A percentile compares a stretch with the other conserved stretches of the same genome.
Evolutionary conservation across 768 basidiomycete genomes (phyloP).

Genomic region (Suillus weaverae): DNA sequence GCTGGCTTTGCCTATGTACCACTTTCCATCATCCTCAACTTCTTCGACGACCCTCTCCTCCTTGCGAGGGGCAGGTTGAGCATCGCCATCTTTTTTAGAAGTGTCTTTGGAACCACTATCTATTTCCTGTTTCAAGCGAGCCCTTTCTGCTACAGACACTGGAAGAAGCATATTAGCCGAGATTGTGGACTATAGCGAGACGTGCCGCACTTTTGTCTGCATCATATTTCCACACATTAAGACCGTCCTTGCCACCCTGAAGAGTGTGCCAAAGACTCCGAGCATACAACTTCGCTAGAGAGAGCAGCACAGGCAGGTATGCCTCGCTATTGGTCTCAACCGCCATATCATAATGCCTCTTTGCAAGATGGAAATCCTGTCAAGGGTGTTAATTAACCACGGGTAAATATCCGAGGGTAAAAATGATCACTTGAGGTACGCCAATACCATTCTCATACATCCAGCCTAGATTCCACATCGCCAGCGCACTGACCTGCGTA

Average conservation of each 20-base stretch:
- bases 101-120: slow-evolving; percentile 17
- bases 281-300: slow-evolving; percentile 77
- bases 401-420: neutral
- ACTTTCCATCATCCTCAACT: slow-evolving; percentile 56
- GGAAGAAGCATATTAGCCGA: slow-evolving; percentile 11
- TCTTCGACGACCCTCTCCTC: slow-evolving; percentile 30
- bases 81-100: slow-evolving; percentile 11
- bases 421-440: slow-evolving; percentile 68
- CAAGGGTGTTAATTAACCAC: too few species aligned
- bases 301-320: slow-evolving; percentile 82
- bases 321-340: slow-evolving; percentile 87
- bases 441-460: slow-evolving; percentile 99
- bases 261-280: slow-evolving; percentile 84
- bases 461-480: slow-evolving; percentile 98
- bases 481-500: slow-evolving; percentile 88
- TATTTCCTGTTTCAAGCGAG: slow-evolving; percentile 23
- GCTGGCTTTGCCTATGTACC: slow-evolving; percentile 82
- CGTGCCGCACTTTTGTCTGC: slow-evolving; percentile 39
- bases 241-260: slow-evolving; percentile 65
- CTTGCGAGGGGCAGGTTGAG: slow-evolving; percentile 2
- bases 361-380: slow-evolving; percentile 95
- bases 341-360: slow-evolving; percentile 91
- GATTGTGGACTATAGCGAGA: neutral
- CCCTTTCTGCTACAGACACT: slow-evolving; percentile 29
- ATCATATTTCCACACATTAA: slow-evolving; percentile 65